Evolutionary conservation across 2,329 filamentous ascomycete species (phyloP), one percentile per base, ranked within the genome.

Genomic region (Fusarium sarcochroum): DNA sequence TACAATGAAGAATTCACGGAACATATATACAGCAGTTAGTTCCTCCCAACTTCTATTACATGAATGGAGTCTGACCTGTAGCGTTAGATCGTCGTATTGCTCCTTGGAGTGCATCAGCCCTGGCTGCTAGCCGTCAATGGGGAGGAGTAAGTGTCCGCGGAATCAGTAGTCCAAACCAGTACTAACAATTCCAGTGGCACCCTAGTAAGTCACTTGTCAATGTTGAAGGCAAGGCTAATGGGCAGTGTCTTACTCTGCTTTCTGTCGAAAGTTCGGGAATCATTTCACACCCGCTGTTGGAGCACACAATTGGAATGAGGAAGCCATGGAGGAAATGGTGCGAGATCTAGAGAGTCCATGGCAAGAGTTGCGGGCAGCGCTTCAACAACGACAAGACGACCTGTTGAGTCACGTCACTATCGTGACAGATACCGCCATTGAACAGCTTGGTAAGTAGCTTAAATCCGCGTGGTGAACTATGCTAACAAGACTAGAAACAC

Each of bases 291-390:
- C 5, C 1, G 37, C 42, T 0, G 66, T 58, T 5, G 77, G 77
- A 0, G 40, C 34, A 2, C 77, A 64, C n/a, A 79, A 80, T 56
- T 85, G 83, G 83, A 86, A 86, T 50, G 71, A 79, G 48, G 81
- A 85, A 68, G 79, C 79, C 1, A 82, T 83, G 4, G 30, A 55
- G 2, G 37, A 37, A 2, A 82, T 85, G 81, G 73, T 68, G 0
- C 15, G 32, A 2, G 78, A 81, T 32, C 48, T 83, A 30, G 53
- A 46, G 1, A 32, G 38, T 1, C 73, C 73, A 7, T 85, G 82
- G 81, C 6, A 46, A 17, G 40, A 49, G 0, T 66, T 81, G 6
- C 23, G 50, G 2, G 13, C 13, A 1, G 37, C 35, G 0, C 1
- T 69, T 9, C 25, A 58, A 6, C 35, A 50, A 2, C 42, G 68